Base-by-base conservation (phyloP, 176 grass and related monocot species). In the Carex myosuroides region DNA sequence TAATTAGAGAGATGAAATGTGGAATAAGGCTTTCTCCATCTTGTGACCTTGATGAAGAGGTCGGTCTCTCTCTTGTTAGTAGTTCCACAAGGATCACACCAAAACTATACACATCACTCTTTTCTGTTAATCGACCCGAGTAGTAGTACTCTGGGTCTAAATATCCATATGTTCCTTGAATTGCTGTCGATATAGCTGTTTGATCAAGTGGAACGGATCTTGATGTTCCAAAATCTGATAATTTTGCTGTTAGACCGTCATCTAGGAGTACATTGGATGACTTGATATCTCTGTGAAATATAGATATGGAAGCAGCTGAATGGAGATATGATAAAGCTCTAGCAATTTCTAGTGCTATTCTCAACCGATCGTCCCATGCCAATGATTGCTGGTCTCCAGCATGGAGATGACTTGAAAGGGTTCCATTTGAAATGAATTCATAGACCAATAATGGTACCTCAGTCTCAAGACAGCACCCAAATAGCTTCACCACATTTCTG, bases 401-500 rank as follows among this genome's bases (percentile, higher is more conserved):
- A 20, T 90, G 91, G 44, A 93, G 80, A 88, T 93, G 91, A 14
- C 90, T 56, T 6, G 59, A 46, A 80, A 93, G 88, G 8, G 81
- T 88, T 13, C 86, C 88, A 65, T 93, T 93, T 60, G 91, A 88
- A 60, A 92, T 86, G 13, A 92, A 92, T 81, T 92, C 91, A 3
- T 90, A 92, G 3, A 88, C 86, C 24, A 92, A 41, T 18, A 92
- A 65, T 0, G 88, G 88, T 4, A 92, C 91, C 69, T 88, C 88
- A 13, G 91, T 86, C 83, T 88, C 91, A 6, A 88, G 83, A 70
- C 89, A 91, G 22, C 92, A 94, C 65, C 91, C 91, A 6, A 89
- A 26, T 1, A 93, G 62, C 24, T 89, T 93, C 21, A 93, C 89
- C 0, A 92, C 55, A 78, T 89, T 92, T 29, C 79, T 91, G 21